These are phyloP conservation scores for Rhynchospora tenuis DNA, from an alignment of 176 grass and related monocot genomes.

Conservation along the genomic window DNA sequence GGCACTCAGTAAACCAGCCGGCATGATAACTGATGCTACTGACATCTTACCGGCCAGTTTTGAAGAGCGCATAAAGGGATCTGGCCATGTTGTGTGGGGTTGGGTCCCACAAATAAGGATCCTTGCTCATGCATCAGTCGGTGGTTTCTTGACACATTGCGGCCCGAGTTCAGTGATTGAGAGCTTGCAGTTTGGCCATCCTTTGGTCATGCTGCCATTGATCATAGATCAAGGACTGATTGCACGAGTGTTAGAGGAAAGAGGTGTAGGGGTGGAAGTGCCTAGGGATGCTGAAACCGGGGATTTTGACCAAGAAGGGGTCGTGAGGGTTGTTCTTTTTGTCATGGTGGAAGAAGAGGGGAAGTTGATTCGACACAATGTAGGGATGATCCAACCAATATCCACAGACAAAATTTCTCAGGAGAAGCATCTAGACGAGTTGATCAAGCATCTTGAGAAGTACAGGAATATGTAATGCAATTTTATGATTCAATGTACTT, in stretches of 20 bases:
- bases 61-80: constrained; percentile 1
- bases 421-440: constrained; percentile 21
- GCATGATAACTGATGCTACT: background rate
- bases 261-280: constrained; percentile 25
- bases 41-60: constrained; percentile 28
- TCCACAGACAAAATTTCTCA: constrained; percentile 9
- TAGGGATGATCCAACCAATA: background rate
- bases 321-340: constrained; percentile 12
- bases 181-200: constrained; percentile 27
- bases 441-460: constrained; percentile 14
- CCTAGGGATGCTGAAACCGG: background rate
- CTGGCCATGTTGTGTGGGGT: background rate
- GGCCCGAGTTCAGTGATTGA: constrained; percentile 36
- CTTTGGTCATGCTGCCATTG: constrained; percentile 40
- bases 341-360: constrained; percentile 37
- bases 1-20: constrained; percentile 18
- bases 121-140: constrained; percentile 18
- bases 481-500: background rate
- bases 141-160: constrained; percentile 40
- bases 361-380: constrained; percentile 8
- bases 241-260: background rate
- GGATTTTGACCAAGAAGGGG: constrained; percentile 9
- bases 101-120: constrained; percentile 45
- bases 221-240: constrained; percentile 25
- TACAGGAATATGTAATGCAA: background rate